Base-by-base conservation (phyloP, 2,329 filamentous ascomycete species). In the Westerdykella aurantiaca region DNA sequence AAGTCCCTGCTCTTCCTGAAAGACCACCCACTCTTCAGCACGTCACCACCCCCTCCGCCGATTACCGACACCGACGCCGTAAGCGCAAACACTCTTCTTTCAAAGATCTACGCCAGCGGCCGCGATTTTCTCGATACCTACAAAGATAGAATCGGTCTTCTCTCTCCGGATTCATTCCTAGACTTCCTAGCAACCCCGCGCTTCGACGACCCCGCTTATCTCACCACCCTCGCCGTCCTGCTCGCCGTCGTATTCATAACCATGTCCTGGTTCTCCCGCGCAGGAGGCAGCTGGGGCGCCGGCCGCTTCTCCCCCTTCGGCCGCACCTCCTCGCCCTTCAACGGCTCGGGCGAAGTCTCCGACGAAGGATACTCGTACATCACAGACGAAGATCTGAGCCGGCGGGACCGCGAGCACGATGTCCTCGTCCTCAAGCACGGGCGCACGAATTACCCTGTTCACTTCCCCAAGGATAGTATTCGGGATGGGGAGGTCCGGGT, bases 351-450 rank as follows among this genome's bases (percentile, higher is more conserved):
- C 25, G 76, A 81, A 51, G 82, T 90, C 47, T 85, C 80, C 55
- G 84, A 88, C 53, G 79, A 83, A 29, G 86, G 90, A 69, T 91
- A 82, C 66, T 84, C 81, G 62, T 90, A 91, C 71, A 89, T 90
- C 61, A 88, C 85, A n/a, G 82, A 82, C 22, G 80, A 86, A 57
- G 85, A 90, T 57, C 66, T 89, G 33, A 59, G 40, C 61, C 59
- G 48, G 61, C 52, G 48, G 57, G 64, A 63, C 51, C 63, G 82
- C 35, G 70, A 86, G 49, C 85, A 86, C 47, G 86, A 90, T 57
- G 73, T 88, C 10, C 69, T 90, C 23, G 66, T 86, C 31, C 77
- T 89, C 66, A 85, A 83, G 67, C 77, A 83, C 66, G 80, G 81
- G 61, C 77, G 78, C 43, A 71, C 79, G 43, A 80, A 78, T 38